Percentiles rank a stretch among this genome's conserved stretches.
Conservation (phyloP, 2,329 filamentous ascomycete species). For the Ophiocordyceps sinensis region DNA sequence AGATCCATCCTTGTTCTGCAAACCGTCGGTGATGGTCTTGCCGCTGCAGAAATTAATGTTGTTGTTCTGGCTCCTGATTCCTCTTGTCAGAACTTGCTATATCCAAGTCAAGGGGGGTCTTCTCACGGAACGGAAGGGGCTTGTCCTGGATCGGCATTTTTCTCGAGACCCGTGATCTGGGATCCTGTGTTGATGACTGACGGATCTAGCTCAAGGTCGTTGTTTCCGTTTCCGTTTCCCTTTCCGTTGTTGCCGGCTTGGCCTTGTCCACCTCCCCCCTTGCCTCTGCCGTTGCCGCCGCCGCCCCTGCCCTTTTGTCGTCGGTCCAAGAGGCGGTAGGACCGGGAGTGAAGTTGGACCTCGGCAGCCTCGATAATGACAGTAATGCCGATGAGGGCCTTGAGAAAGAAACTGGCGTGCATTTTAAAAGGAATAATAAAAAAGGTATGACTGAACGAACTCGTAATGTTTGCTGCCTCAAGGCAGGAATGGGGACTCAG, state of each 20-base stretch:
- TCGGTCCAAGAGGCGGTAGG: conserved; percentile 19
- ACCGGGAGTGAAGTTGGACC: conserved; percentile 14
- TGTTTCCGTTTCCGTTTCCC: no score
- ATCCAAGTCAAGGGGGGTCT: not conserved
- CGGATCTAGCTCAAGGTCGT: not conserved
- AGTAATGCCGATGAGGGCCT: conserved; percentile 30
- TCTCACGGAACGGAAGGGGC: conserved; percentile 33
- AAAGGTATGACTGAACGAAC: no score
- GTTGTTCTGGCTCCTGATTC: conserved; percentile 34
- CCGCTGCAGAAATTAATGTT: conserved; percentile 50
- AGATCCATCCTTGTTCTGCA: conserved; percentile 41
- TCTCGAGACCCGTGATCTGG: not conserved
- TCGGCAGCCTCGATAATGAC: conserved; percentile 25
- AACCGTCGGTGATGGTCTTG: conserved; percentile 42
- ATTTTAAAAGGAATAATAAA: conserved; percentile 20
- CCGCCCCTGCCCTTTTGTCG: conserved; percentile 19
- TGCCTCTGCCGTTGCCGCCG: no score
- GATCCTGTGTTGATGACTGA: not conserved
- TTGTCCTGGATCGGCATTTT: conserved; percentile 8
- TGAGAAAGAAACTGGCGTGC: conserved; percentile 34
- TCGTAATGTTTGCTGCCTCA: no score
- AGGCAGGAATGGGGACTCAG: no score
- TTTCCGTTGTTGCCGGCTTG: no score
- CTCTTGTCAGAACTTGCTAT: conserved; percentile 3
- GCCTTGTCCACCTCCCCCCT: no score